phyloP scores from a whole-genome alignment of 495 filamentous ascomycete genomes.

The Corynascus novoguineensis region DNA sequence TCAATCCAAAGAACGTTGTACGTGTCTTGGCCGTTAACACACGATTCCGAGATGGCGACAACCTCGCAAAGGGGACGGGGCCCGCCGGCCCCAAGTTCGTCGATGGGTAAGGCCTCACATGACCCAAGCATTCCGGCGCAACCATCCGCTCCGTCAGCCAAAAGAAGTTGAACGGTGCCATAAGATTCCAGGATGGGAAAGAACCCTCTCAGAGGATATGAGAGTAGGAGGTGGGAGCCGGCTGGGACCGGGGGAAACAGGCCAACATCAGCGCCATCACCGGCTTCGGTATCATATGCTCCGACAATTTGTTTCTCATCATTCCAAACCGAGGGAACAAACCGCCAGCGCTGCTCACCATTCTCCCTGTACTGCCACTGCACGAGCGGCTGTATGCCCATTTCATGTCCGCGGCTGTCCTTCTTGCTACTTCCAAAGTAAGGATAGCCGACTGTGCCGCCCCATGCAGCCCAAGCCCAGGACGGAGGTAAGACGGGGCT shows the following conservation, averaged over 20 bases:
- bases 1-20: neutral
- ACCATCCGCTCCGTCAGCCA: neutral
- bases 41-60: neutral
- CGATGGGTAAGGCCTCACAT: neutral
- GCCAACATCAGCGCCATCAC: neutral
- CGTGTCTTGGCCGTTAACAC: neutral
- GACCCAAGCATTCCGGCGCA: neutral
- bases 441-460: neutral
- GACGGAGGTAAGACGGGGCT: neutral
- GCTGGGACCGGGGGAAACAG: neutral
- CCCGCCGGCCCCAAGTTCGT: neutral
- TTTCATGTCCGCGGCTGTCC: neutral
- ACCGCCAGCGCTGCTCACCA: neutral
- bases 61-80: neutral
- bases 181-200: neutral
- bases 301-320: neutral
- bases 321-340: neutral
- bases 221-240: neutral
- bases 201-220: neutral
- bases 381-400: neutral
- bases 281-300: neutral
- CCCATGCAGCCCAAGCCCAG: neutral
- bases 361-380: neutral
- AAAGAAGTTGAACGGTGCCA: neutral
- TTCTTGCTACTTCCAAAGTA: neutral